These are phyloP conservation scores for Cyberlindnera mississippiensis DNA, from an alignment of 805 yeast genomes.

Conservation along the genomic window DNA sequence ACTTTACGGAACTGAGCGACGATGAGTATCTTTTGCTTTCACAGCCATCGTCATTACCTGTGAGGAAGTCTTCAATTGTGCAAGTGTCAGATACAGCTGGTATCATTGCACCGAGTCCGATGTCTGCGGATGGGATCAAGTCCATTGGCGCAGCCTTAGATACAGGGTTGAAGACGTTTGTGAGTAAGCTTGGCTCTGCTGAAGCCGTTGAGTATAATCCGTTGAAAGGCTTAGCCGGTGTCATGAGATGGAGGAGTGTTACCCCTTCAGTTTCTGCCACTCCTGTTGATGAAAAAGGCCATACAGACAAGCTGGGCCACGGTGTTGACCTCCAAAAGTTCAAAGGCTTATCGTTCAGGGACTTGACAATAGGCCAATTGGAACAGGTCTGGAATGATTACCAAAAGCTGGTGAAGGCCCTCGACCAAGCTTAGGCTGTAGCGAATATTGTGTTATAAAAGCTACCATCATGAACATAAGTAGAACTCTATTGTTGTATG, in stretches of 20 bases:
- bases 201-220: slow-evolving; percentile 16
- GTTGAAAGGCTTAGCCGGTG: slow-evolving; percentile 21
- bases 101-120: too few species aligned
- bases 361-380: slow-evolving; percentile 18
- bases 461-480: too few species aligned
- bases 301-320: too few species aligned
- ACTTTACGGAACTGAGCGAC: slow-evolving; percentile 8
- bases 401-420: not conserved
- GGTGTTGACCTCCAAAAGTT: slow-evolving; percentile 14
- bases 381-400: slow-evolving; percentile 21
- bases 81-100: not conserved
- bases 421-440: too few species aligned
- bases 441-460: too few species aligned
- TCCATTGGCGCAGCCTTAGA: slow-evolving; percentile 14
- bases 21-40: slow-evolving; percentile 15
- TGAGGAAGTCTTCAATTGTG: slow-evolving; percentile 5
- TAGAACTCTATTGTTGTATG: too few species aligned
- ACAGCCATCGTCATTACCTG: slow-evolving; percentile 3
- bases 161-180: slow-evolving; percentile 14
- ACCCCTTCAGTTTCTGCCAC: not conserved
- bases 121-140: slow-evolving; percentile 1
- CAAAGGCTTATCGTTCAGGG: slow-evolving; percentile 14
- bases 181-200: slow-evolving; percentile 11
- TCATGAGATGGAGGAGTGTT: slow-evolving; percentile 19
- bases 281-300: not conserved